Evolutionary conservation across 2,329 filamentous ascomycete species (phyloP), one percentile per base, ranked within the genome.

Genomic region (Hypomyces perniciosus): DNA sequence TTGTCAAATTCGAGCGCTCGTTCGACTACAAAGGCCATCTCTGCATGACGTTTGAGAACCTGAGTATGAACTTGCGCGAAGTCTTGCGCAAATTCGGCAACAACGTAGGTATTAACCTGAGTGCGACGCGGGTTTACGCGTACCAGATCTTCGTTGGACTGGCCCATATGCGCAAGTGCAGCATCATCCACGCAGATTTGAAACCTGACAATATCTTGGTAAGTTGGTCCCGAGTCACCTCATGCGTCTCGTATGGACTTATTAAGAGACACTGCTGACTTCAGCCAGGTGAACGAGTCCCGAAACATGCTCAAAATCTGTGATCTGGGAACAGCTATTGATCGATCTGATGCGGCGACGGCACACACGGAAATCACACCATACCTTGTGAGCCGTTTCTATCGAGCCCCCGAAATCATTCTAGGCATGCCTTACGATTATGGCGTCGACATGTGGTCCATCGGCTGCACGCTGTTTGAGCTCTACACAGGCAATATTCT

Each of bases 151-250:
- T 99, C 67, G 77, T 95, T 29, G 90, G 90, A 2, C 73, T 99
- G 47, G 86, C 85, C 60, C 84, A 96, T 62, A 81, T 99, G 74
- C 86, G 90, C 60, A 92, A 90, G 65, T 95, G 88, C 73, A 90
- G 90, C 68, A 89, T 99, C 65, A 81, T 99, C 47, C 93, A 99
- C 66, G 91, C 92, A 10, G 93, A 99, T 75, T 70, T 99, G 61
- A 99, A 99, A 70, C 93, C 93, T 7, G 93, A 99, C 79, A 99
- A 99, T 62, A 92, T 99, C 51, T 74, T 99, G 62, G 90, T 85
- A 66, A 60, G 76, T 34, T 38, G 7, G 40, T 20, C 26, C n/a
- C 12, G 13, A 8, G 8, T 26, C 48, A 34, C 28, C 43, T 29
- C 26, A 29, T 12, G 7, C 27, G 7, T 8, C 20, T 41, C 1